Conservation (phyloP, 75 land plant species). For the Gnetum montanum region DNA sequence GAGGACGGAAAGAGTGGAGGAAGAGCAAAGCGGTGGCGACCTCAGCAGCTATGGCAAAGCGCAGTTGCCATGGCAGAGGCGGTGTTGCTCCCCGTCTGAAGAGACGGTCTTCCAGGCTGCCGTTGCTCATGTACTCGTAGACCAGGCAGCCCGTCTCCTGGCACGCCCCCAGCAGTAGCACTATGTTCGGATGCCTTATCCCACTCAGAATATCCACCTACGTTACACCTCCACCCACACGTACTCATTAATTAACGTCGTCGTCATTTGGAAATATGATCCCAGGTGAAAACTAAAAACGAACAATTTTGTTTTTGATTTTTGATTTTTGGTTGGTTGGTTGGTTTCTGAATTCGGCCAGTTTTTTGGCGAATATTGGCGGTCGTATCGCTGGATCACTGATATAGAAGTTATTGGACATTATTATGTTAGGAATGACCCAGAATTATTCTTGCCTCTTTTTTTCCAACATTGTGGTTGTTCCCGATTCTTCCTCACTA, state of each 20-base stretch:
- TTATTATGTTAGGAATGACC: no score
- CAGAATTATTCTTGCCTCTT: no score
- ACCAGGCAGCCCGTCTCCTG: constrained; percentile 26
- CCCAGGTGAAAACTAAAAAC: background rate
- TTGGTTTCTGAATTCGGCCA: background rate
- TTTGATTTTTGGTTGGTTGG: background rate
- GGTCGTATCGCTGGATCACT: no score
- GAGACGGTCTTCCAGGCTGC: constrained; percentile 30
- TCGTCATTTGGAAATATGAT: no score
- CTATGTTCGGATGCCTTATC: constrained; percentile 25
- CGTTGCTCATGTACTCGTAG: constrained; percentile 35
- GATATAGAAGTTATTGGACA: no score
- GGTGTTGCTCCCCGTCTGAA: constrained; percentile 17
- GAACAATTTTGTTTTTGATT: background rate
- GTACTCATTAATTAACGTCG: background rate
- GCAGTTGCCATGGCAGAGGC: constrained; percentile 17
- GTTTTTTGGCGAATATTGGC: background rate
- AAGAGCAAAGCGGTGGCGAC: constrained; percentile 25
- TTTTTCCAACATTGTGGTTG: no score
- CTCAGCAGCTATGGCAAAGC: constrained; percentile 26
- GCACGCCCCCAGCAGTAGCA: constrained; percentile 24
- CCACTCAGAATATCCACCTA: constrained; percentile 26
- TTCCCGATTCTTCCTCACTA: no score
- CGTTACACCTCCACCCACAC: background rate
- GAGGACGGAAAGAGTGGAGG: constrained; percentile 19